Base-by-base conservation (phyloP, 306 rosid genomes). In the Coriaria nepalensis region DNA sequence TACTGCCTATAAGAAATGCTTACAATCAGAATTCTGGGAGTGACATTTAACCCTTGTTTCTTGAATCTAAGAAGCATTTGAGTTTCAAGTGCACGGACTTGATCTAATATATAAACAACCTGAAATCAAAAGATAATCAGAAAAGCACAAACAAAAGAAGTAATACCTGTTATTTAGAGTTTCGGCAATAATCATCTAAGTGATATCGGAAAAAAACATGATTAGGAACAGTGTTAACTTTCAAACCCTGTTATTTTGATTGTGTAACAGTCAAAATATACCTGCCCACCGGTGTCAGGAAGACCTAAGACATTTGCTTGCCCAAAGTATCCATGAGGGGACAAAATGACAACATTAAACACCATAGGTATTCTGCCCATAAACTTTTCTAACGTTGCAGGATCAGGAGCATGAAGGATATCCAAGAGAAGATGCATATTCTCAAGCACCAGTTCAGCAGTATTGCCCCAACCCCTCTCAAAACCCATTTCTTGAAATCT, bases 211-310 rank as follows among this genome's bases (percentile, higher is more conserved):
- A 1, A 20, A 20, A 20, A 20, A 20, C 29, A 20, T 20, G 10
- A 59, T 33, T n/a, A 13, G 51, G 32, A 13, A 58, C 33, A 47
- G 4, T 15, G 37, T 6, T 52, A 20, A 20, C 29, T 20, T 20
- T 20, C 29, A 11, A 36, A 15, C 15, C 4, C 8, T 12, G 29
- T 34, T 35, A 11, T 34, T 50, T 45, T 20, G 2, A 37, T 37
- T 13, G 5, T 33, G 14, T 5, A 57, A 47, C 36, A 44, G 7
- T 34, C 43, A 48, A 54, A 43, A 8, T 60, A 47, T 81, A 84
- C 97, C 95, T 90, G 97, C 15, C 93, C 95, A 39, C 97, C 97
- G n/a, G 95, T 90, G 76, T 90, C 97, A 0, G 94, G 97, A 70
- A 90, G 74, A 61, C 97, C 97, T 40, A 90, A 65, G 45, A 90